Evolutionary conservation across 106 monocot species (phyloP).

Genomic region (Vanilla planifolia): DNA sequence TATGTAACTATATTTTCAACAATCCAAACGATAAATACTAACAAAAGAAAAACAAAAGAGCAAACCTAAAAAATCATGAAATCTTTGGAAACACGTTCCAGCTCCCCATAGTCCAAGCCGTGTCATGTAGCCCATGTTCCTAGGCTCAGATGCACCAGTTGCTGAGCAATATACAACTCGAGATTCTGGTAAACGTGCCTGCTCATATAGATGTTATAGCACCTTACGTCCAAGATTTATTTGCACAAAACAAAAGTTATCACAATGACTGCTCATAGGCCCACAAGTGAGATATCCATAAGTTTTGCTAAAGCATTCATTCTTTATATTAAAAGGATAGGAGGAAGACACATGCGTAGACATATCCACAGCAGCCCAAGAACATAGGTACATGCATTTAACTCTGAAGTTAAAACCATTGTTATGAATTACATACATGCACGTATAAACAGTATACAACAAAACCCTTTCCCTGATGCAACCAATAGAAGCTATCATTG

Average conservation of each 20-base stretch:
- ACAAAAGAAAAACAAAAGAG: not conserved
- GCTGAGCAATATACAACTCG: constrained; percentile 97
- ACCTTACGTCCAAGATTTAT: not conserved
- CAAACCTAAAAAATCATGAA: constrained; percentile 83
- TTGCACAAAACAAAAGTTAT: no score
- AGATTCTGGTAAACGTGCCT: constrained; percentile 80
- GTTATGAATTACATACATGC: no score
- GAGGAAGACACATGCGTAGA: no score
- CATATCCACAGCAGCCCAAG: no score
- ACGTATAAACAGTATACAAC: no score
- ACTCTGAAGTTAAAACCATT: no score
- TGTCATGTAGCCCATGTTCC: constrained; percentile 98
- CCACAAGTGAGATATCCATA: not conserved
- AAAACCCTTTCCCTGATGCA: no score
- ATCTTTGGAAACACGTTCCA: constrained; percentile 79
- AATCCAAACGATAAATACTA: not conserved
- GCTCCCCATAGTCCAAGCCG: constrained; percentile 98
- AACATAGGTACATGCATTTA: no score
- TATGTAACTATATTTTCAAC: not conserved
- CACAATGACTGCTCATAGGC: not conserved
- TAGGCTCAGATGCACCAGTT: constrained; percentile 97
- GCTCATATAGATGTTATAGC: constrained; percentile 14
- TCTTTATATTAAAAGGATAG: no score
- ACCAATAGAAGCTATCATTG: no score
- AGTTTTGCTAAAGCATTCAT: no score